Percentiles rank a stretch among this genome's conserved stretches.
Conservation (phyloP, 2,329 filamentous ascomycete genomes). For the Fusarium lyarnte region DNA sequence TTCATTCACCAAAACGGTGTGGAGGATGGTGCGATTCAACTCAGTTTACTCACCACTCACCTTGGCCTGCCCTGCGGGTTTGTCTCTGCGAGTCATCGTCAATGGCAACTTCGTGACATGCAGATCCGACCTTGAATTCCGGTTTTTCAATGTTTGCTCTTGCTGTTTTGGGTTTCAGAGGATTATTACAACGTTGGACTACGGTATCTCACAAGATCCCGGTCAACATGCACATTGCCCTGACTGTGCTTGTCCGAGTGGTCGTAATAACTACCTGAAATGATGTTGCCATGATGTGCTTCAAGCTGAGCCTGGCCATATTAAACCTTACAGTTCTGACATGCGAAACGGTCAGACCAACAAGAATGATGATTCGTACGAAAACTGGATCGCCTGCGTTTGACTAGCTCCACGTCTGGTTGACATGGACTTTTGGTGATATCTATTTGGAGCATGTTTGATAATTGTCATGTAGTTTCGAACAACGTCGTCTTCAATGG, state of each 20-base stretch:
- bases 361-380: slow-evolving; percentile 16
- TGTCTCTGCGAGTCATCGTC: slow-evolving; percentile 42
- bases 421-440: slow-evolving; percentile 5
- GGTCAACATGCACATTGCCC: neutral
- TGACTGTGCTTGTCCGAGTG: neutral
- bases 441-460: slow-evolving; percentile 10
- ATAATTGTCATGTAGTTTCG: slow-evolving; percentile 33
- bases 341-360: slow-evolving; percentile 10
- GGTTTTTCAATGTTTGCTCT: slow-evolving; percentile 19
- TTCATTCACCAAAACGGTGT: slow-evolving; percentile 32
- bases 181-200: neutral
- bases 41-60: slow-evolving; percentile 36
- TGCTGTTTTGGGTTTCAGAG: neutral
- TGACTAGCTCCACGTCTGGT: slow-evolving; percentile 19
- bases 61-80: slow-evolving; percentile 14
- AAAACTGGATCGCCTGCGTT: slow-evolving; percentile 7
- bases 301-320: slow-evolving; percentile 6
- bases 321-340: slow-evolving; percentile 5
- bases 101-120: slow-evolving; percentile 39
- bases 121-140: slow-evolving; percentile 40
- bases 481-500: slow-evolving; percentile 7
- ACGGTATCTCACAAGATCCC: neutral
- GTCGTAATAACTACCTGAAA: slow-evolving; percentile 4
- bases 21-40: slow-evolving; percentile 30
- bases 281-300: slow-evolving; percentile 25